Evolutionary conservation across 768 basidiomycete genomes (phyloP), one percentile per base, ranked within the genome.

Genomic region (Lactarius trivialis): DNA sequence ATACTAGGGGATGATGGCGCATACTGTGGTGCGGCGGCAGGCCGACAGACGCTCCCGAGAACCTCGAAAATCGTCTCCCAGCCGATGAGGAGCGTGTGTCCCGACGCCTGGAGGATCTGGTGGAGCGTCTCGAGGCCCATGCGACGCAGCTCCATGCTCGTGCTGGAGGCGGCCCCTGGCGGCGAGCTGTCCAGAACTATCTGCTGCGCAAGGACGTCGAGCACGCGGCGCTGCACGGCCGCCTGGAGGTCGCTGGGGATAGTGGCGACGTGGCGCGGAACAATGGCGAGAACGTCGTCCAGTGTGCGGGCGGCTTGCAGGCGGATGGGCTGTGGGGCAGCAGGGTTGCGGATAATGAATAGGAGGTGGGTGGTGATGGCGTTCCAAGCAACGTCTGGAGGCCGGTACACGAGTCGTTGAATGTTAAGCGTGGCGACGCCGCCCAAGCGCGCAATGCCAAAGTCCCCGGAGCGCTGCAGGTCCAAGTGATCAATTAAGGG

Each of bases 11-110:
- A 15, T 78, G 63, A 56, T n/a, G 39, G 73, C 66, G 59, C 79
- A 67, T 3, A 81, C 78, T 61, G 83, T 79, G 48, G 73, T 14
- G 28, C 11, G 11, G 11, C 76, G 72, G 77, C 73, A 1, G 87
- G 80, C 54, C 81, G 82, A 72, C 94, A 98, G 11, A 97, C 91
- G 61, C 91, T 93, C 45, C 85, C 84, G 7, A 99, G 78, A 82
- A 98, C 94, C 66, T 87, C 83, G 72, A 98, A 98, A 67, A 98
- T 93, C 0, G 80, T 88, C 67, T 89, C 87, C 96, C 96, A 99
- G 0, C 97, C 96, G 15, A 89, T 84, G 8, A 94, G 82, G 1
- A 99, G 79, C 0, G 93, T 93, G 72, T 98, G 93, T 0, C 92
- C 96, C 0, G 92, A 91, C 1, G 86, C 85, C 71, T 98, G 91